Evolutionary conservation across 306 rosid genomes (phyloP).

Genomic region (Gleditsia sinensis): DNA sequence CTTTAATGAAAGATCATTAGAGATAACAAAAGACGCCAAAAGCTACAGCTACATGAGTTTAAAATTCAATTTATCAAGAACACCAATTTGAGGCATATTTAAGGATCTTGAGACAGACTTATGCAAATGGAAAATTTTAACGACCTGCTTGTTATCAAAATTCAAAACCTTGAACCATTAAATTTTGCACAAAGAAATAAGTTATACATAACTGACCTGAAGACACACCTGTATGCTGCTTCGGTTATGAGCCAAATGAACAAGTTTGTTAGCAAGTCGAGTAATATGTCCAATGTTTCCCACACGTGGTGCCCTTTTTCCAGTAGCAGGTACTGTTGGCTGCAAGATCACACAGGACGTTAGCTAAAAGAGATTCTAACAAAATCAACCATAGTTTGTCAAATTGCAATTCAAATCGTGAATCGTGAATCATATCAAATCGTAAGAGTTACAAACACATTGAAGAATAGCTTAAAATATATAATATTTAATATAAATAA

Average conservation of each 20-base stretch:
- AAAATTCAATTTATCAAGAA: slow-evolving; percentile 11
- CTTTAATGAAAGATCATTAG: neutral
- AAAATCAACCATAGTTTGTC: no score
- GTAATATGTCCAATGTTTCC: slow-evolving; percentile 94
- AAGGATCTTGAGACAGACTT: neutral
- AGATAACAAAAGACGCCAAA: neutral
- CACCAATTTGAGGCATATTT: slow-evolving; percentile 24
- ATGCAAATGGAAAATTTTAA: neutral
- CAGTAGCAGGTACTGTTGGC: slow-evolving; percentile 75
- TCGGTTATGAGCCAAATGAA: slow-evolving; percentile 69
- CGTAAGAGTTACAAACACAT: no score
- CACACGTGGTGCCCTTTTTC: slow-evolving; percentile 68
- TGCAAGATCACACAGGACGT: slow-evolving; percentile 46
- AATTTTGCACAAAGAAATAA: neutral
- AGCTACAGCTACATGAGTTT: slow-evolving; percentile 9
- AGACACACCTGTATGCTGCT: slow-evolving; percentile 65
- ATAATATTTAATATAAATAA: no score
- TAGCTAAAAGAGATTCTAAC: slow-evolving; percentile 19
- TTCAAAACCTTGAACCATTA: neutral
- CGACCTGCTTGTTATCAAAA: neutral
- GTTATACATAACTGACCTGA: slow-evolving; percentile 58
- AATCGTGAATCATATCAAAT: no score
- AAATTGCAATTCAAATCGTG: no score
- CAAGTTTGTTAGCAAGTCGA: slow-evolving; percentile 73
- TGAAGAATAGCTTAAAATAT: no score